Evolutionary conservation across 139 green algal species (phyloP), one percentile per base, ranked within the genome.

Genomic region (Diplosphaera chodatii): DNA sequence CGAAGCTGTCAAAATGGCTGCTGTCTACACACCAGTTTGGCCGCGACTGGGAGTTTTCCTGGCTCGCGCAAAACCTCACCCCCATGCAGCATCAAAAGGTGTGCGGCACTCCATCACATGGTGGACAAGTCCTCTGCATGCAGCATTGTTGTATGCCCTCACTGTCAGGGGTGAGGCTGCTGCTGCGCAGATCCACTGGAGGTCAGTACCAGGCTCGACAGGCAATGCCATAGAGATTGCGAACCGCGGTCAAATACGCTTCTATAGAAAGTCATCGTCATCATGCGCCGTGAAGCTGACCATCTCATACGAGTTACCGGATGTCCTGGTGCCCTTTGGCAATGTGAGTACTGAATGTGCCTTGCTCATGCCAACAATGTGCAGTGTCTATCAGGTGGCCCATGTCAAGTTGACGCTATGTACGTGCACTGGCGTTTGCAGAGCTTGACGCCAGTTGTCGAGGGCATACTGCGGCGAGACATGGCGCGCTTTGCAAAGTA

Each of bases 281-380:
- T 56, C 68, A 25, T 92, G 85, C 74, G 74, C 77, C 16, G 86
- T 97, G n/a, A 90, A 85, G 34, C 81, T 97, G 48, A 92, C 83
- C 59, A 97, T 97, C 63, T 87, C 76, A 10, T 97, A 97, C 73
- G 89, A 97, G 72, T 85, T 96, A 32, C 91, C 91, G 0, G 78
- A 84, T 25, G 70, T 82, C 13, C 71, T 96, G 64, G 87, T 81
- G 55, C 91, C 91, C 25, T 92, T 96, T 79, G 91, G 78, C 21
- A 86, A 78, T 55, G 85, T 88, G 66, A 82, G 86, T 63, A 33
- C 13, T 73, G 20, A 21, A 27, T n/a, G 13, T 40, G 1, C 27
- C 13, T 20, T 34, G 23, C 32, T 27, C 28, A 67, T 29, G 20
- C 15, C 59, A 41, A 59, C 48, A 59, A 59, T 59, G 48, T 3